Evolutionary conservation across 1,284 basidiomycete species (phyloP).

Genomic region (Ustilago tritici): DNA sequence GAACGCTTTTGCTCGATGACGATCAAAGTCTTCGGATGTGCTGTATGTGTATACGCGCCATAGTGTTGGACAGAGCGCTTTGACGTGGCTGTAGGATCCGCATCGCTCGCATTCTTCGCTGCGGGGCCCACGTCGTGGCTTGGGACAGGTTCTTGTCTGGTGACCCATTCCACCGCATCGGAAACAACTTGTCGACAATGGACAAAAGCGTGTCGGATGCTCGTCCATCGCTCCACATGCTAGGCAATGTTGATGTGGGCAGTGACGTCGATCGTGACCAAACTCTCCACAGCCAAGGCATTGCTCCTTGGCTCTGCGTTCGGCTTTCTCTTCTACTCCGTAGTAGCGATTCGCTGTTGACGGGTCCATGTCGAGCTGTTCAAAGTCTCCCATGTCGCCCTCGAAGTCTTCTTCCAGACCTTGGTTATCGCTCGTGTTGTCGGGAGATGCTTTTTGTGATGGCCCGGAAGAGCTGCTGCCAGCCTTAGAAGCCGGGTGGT

Average conservation of each 20-base stretch:
- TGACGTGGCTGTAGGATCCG: conserved; percentile 77
- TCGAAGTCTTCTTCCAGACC: conserved; percentile 29
- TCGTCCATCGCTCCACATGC: conserved; percentile 88
- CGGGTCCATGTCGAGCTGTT: conserved; percentile 54
- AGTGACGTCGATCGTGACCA: conserved; percentile 56
- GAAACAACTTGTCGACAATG: conserved; percentile 84
- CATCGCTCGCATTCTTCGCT: conserved; percentile 79
- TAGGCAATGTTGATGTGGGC: conserved; percentile 76
- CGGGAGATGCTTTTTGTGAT: not conserved
- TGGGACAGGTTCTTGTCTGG: conserved; percentile 78
- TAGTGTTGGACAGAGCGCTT: conserved; percentile 83
- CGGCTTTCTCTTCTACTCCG: conserved; percentile 54
- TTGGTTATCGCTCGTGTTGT: conserved; percentile 3
- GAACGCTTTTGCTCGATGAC: conserved; percentile 32
- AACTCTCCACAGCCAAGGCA: conserved; percentile 57
- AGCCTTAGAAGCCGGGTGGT: not conserved
- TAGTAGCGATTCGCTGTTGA: conserved; percentile 55
- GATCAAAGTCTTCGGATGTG: conserved; percentile 73
- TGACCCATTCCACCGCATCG: conserved; percentile 89
- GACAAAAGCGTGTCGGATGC: conserved; percentile 84
- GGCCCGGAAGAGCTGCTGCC: conserved; percentile 3
- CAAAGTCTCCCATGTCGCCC: conserved; percentile 53
- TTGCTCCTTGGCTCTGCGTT: conserved; percentile 45
- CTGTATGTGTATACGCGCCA: conserved; percentile 89
- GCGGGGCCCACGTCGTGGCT: conserved; percentile 36